These are phyloP conservation scores for Citrullus amarus DNA, from an alignment of 306 rosid species.

Conservation along the genomic window DNA sequence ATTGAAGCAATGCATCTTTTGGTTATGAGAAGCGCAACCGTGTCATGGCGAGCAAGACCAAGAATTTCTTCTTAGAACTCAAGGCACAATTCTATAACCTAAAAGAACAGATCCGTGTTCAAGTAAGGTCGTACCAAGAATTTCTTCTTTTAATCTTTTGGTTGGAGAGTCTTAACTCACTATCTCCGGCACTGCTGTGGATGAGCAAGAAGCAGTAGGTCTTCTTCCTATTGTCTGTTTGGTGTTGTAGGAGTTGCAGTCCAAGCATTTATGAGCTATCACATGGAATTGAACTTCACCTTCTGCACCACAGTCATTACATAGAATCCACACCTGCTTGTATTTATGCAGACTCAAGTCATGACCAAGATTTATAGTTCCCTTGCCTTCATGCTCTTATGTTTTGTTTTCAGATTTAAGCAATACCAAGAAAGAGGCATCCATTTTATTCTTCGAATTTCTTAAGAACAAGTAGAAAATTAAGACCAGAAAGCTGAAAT, in stretches of 20 bases:
- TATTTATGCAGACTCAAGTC: neutral
- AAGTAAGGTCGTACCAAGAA: neutral
- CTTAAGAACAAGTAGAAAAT: neutral
- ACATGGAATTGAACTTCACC: conserved; percentile 43
- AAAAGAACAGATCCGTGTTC: too few relatives aligned
- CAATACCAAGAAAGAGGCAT: neutral
- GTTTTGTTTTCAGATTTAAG: neutral
- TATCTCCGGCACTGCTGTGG: conserved; percentile 24
- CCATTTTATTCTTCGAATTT: neutral
- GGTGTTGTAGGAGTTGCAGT: conserved; percentile 62
- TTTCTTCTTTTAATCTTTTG: neutral
- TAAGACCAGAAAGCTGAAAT: neutral
- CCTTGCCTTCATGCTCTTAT: neutral
- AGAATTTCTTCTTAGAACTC: neutral
- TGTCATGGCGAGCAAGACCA: neutral
- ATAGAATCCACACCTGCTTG: conserved; percentile 59
- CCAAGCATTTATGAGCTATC: conserved; percentile 47
- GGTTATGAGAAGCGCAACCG: neutral
- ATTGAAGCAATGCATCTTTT: neutral
- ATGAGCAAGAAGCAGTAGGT: conserved; percentile 24
- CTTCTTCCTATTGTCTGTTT: conserved; percentile 36
- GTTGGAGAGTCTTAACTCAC: neutral
- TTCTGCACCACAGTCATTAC: conserved; percentile 65
- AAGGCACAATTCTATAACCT: too few relatives aligned
- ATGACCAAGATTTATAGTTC: neutral